phyloP scores from a whole-genome alignment of 345 rosid genomes.

The Cardiospermum halicacabum region DNA sequence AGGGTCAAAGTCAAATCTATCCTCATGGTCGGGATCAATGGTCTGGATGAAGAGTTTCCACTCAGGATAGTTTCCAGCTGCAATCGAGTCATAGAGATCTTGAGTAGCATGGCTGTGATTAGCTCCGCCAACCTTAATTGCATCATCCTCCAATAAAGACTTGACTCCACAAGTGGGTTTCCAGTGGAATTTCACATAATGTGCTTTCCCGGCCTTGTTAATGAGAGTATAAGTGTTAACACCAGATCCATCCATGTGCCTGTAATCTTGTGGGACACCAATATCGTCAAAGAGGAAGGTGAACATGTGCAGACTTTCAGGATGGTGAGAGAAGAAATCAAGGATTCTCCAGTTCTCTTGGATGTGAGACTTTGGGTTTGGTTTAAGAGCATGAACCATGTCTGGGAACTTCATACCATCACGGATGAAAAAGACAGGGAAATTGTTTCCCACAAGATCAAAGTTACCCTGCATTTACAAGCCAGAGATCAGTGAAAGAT shows the following conservation, averaged over 20 bases:
- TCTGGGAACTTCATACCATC: constrained; percentile 99
- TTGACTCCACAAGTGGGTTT: constrained; percentile 92
- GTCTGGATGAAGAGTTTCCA: constrained; percentile 85
- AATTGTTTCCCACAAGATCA: constrained; percentile 98
- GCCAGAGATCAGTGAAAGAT: not conserved
- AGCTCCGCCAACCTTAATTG: constrained; percentile 81
- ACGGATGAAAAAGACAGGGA: constrained; percentile 90
- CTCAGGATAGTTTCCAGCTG: constrained; percentile 90
- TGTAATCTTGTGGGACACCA: constrained; percentile 88
- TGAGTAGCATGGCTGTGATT: constrained; percentile 98
- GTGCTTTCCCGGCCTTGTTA: constrained; percentile 84
- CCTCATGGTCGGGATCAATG: constrained; percentile 82
- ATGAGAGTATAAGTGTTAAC: constrained; percentile 83
- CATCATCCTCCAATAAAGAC: constrained; percentile 80
- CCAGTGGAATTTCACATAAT: constrained; percentile 95
- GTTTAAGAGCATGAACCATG: constrained; percentile 87
- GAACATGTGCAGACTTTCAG: constrained; percentile 91
- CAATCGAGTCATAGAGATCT: constrained; percentile 88
- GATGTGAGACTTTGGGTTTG: constrained; percentile 94
- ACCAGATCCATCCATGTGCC: constrained; percentile 94
- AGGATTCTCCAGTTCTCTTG: constrained; percentile 96
- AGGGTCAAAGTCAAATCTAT: constrained; percentile 81
- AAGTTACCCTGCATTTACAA: constrained; percentile 72
- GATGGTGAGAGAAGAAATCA: constrained; percentile 93
- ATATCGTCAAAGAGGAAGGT: constrained; percentile 84